phyloP scores from a whole-genome alignment of 2,329 filamentous ascomycete genomes.

The Colletotrichum sp. region DNA sequence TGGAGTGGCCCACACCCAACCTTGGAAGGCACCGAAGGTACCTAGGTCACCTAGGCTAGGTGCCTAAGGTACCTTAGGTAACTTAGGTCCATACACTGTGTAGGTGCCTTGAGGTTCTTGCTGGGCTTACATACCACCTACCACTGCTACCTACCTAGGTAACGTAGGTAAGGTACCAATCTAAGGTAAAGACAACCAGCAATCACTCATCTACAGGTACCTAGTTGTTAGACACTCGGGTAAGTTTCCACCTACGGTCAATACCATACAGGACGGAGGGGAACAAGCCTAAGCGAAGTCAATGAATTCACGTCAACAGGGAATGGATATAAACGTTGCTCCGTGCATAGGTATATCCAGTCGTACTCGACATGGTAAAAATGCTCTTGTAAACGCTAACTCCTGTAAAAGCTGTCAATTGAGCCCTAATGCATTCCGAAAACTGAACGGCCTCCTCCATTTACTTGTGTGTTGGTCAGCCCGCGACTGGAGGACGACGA shows the following conservation, averaged over 20 bases:
- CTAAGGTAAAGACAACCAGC: background rate
- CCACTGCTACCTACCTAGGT: background rate
- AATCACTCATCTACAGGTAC: background rate
- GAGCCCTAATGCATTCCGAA: background rate
- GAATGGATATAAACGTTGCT: background rate
- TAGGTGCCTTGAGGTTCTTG: background rate
- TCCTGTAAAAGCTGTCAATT: background rate
- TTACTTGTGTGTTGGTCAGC: background rate
- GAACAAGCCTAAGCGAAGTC: background rate
- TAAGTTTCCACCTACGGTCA: background rate
- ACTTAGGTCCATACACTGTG: too few species aligned
- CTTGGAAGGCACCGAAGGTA: too few species aligned
- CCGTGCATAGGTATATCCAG: background rate
- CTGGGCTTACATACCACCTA: background rate
- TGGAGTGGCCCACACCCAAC: background rate
- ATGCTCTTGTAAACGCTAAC: background rate
- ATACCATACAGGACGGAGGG: background rate
- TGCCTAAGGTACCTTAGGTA: too few species aligned
- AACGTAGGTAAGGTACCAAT: background rate
- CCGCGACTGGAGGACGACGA: background rate
- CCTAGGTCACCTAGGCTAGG: too few species aligned
- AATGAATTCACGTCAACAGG: background rate
- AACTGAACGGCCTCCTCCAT: background rate
- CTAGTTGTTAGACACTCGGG: background rate
- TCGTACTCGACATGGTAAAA: background rate